phyloP scores from a whole-genome alignment of 352 stramenopile genomes.

The Globisporangium radiosum region DNA sequence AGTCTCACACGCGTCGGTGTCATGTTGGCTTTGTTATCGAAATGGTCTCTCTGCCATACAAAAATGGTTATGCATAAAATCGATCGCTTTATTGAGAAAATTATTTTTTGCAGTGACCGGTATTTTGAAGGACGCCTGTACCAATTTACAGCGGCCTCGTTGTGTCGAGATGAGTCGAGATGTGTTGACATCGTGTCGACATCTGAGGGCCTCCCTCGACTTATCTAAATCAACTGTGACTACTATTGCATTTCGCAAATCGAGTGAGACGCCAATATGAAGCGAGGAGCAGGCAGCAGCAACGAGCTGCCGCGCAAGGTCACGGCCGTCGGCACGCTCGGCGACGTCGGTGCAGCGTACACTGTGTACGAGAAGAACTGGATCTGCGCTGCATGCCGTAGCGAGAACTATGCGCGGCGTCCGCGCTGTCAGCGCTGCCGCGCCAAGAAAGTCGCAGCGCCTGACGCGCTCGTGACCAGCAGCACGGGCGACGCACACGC shows the following conservation, averaged over 20 bases:
- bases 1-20: too few relatives aligned
- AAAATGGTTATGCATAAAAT: too few relatives aligned
- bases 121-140: too few relatives aligned
- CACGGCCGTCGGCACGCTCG: slow-evolving; percentile 74
- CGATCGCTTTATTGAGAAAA: too few relatives aligned
- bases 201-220: neutral
- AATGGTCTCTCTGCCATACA: too few relatives aligned
- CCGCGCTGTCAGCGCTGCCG: slow-evolving; percentile 79
- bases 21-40: too few relatives aligned
- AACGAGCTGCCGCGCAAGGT: slow-evolving; percentile 44
- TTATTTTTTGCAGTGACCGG: too few relatives aligned
- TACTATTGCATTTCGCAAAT: neutral
- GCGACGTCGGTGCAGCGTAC: slow-evolving; percentile 80
- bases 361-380: slow-evolving; percentile 90
- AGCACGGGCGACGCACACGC: slow-evolving; percentile 42
- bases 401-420: slow-evolving; percentile 82
- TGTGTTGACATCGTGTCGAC: too few relatives aligned
- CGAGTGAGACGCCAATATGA: slow-evolving; percentile 5
- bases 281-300: slow-evolving; percentile 6
- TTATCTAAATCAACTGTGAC: too few relatives aligned
- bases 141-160: too few relatives aligned
- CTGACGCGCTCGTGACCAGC: slow-evolving; percentile 52
- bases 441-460: slow-evolving; percentile 55
- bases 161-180: too few relatives aligned
- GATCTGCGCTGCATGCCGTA: slow-evolving; percentile 73